Evolutionary conservation across 1,284 basidiomycete species (phyloP), one percentile per base, ranked within the genome.

Genomic region (Tilletia horrida): DNA sequence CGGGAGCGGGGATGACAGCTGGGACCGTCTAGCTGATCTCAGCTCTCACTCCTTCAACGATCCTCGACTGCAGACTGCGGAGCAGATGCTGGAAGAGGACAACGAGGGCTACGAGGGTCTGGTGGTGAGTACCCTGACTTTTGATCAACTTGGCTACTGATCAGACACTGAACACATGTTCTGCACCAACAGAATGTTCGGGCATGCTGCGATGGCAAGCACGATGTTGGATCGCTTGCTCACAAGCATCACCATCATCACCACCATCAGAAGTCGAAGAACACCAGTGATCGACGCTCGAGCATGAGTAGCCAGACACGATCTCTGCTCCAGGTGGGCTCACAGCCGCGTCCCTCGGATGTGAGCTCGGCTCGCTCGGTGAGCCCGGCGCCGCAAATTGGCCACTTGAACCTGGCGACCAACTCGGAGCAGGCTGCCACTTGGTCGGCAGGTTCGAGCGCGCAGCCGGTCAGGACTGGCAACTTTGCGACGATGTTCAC

Each of bases 161-260:
- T 8, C 14, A 25, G 31, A 21, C 27, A 40, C 62, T 18, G 45
- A 29, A 11, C 31, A 31, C 55, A 14, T 25, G 25, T 48, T 25
- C 6, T n/a, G 35, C 0, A 25, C 62, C 16, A 8, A 47, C 2
- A 48, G 48, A 79, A 79, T 43, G 77, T 77, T 0, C 73, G 72
- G 62, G 93, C 93, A 1, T 97, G 93, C 82, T 97, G 93, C 78
- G 92, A 94, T 81, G 95, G 95, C 29, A 76, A 87, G 86, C 95
- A 98, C 83, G 84, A 86, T 63, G 84, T 87, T 29, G 84, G 85
- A 8, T 69, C 69, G 29, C 71, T 77, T 18, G 76, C 76, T 13
- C 72, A 76, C 50, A 62, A 68, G 14, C 69, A 73, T n/a, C 67
- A 68, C 45, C 59, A 66, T 42, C 63, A 67, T 4, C 62, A 42